Conservation (phyloP, 805 yeast species). For the Lipomyces spencermartinsiae region DNA sequence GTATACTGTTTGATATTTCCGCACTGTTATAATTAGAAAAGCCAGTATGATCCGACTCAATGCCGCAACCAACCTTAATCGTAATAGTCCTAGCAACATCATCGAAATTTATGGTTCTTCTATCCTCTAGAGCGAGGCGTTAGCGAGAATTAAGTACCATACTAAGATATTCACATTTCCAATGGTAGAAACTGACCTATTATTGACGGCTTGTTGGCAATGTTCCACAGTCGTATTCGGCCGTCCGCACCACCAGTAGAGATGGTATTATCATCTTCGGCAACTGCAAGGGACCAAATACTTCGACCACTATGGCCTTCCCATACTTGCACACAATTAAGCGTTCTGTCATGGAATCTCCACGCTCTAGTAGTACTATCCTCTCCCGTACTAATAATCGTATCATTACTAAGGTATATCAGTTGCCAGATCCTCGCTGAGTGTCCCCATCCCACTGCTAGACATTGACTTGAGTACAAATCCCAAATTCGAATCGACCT, state of each 20-base stretch:
- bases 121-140: not conserved
- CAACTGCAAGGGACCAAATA: slow-evolving; percentile 74
- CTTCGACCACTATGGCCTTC: slow-evolving; percentile 86
- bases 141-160: not conserved
- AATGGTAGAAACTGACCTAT: slow-evolving; percentile 8
- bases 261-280: slow-evolving; percentile 56
- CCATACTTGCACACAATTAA: slow-evolving; percentile 56
- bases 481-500: slow-evolving; percentile 83
- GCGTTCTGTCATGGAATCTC: slow-evolving; percentile 52
- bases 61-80: not conserved
- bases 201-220: slow-evolving; percentile 9
- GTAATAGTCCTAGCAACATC: slow-evolving; percentile 34
- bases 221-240: slow-evolving; percentile 64
- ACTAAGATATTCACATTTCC: not conserved
- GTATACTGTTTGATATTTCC: slow-evolving; percentile 30
- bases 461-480: slow-evolving; percentile 58
- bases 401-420: slow-evolving; percentile 55
- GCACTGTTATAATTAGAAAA: slow-evolving; percentile 7
- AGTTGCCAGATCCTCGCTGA: slow-evolving; percentile 92
- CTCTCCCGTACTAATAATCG: slow-evolving; percentile 74
- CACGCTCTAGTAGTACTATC: slow-evolving; percentile 86
- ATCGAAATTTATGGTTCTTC: slow-evolving; percentile 34
- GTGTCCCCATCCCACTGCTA: slow-evolving; percentile 95
- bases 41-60: not conserved
- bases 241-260: slow-evolving; percentile 97